A percentile compares a stretch with the other conserved stretches of the same genome.
Evolutionary conservation across 352 stramenopile species (phyloP).

Genomic region (Phytophthora melonis): DNA sequence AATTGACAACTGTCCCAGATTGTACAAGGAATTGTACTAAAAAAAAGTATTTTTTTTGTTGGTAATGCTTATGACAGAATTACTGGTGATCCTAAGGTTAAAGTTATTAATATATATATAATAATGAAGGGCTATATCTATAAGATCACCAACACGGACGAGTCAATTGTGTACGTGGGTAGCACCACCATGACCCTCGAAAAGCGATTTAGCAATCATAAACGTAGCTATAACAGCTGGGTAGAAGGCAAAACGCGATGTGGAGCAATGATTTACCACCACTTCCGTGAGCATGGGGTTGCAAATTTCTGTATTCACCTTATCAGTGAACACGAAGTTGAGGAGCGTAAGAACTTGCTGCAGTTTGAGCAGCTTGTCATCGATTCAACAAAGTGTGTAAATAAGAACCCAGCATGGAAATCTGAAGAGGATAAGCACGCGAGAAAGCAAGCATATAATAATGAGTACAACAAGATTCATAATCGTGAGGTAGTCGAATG

Average conservation of each 20-base stretch:
- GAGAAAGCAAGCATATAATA: conserved; percentile 9
- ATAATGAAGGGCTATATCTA: background rate
- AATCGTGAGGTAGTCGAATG: conserved; percentile 13
- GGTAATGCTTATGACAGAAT: background rate
- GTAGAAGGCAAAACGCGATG: background rate
- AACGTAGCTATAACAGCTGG: background rate
- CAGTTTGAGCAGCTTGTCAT: conserved; percentile 15
- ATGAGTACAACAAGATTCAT: background rate
- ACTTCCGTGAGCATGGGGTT: conserved; percentile 4
- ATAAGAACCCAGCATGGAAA: conserved; percentile 8
- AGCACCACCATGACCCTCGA: background rate
- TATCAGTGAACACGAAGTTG: conserved; percentile 6
- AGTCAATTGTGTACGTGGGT: background rate
- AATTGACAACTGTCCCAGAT: too few relatives aligned
- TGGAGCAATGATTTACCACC: background rate
- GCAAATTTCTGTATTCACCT: background rate
- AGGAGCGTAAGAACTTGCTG: background rate
- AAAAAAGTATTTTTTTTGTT: conserved; percentile 13
- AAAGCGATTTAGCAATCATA: background rate
- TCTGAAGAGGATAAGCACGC: conserved; percentile 9
- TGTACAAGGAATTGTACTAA: background rate
- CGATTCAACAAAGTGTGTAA: conserved; percentile 1
- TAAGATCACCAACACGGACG: conserved; percentile 2
- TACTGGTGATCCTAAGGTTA: too few relatives aligned
- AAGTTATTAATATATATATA: too few relatives aligned